Percentiles rank a stretch among this genome's conserved stretches.
Conservation (phyloP, 73 alveolate genomes). For the Symbiodinium pilosum region DNA sequence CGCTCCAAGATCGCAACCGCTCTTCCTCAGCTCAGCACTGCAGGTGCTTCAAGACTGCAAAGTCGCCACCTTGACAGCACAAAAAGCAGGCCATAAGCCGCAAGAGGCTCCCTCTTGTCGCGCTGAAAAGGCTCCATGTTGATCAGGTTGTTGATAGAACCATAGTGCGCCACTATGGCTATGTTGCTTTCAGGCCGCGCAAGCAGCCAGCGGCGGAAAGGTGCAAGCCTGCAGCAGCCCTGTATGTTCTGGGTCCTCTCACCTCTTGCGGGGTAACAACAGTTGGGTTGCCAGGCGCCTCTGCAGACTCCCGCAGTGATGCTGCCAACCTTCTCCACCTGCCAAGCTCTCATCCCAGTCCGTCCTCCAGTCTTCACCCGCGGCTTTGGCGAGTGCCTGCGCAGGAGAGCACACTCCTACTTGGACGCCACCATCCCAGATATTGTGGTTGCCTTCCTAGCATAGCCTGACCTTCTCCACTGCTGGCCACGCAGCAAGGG, state of each 20-base stretch:
- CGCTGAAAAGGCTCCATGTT: constrained; percentile 17
- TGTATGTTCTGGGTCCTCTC: too few relatives aligned
- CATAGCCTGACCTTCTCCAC: not conserved
- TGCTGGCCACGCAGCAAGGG: not conserved
- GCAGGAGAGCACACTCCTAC: too few relatives aligned
- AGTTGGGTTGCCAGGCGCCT: not conserved
- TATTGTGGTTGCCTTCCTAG: too few relatives aligned
- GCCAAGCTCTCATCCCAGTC: not conserved
- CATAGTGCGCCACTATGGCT: constrained; percentile 1
- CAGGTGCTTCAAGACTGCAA: too few relatives aligned
- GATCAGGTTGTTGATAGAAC: not conserved
- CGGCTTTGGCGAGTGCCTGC: not conserved
- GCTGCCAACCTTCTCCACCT: not conserved
- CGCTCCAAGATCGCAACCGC: not conserved
- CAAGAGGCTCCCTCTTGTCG: not conserved
- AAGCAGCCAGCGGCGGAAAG: not conserved
- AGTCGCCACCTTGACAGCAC: too few relatives aligned
- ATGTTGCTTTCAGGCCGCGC: not conserved
- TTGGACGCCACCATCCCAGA: too few relatives aligned
- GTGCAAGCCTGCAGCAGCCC: not conserved
- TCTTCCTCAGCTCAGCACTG: not conserved
- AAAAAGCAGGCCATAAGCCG: not conserved
- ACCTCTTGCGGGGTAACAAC: too few relatives aligned
- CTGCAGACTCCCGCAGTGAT: not conserved
- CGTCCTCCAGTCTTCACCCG: not conserved